Conservation (phyloP, 495 filamentous ascomycete genomes). For the Rusavskia elegans region DNA sequence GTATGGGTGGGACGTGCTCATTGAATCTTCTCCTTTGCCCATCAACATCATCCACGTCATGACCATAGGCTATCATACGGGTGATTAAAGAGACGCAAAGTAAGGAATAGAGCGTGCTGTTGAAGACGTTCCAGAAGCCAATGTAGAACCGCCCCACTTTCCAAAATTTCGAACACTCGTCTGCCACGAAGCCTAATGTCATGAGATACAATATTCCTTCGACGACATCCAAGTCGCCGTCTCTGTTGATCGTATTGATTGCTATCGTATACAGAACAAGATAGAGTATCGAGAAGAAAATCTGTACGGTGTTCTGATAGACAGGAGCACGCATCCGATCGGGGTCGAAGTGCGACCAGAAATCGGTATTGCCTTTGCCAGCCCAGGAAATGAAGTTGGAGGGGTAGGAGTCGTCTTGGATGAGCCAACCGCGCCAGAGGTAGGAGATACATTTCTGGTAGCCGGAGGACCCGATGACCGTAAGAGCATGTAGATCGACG, state of each 20-base stretch:
- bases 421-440: constrained; percentile 92
- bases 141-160: constrained; percentile 83
- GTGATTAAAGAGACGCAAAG: constrained; percentile 61
- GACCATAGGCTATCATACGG: constrained; percentile 58
- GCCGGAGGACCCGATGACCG: constrained; percentile 76
- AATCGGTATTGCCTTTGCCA: constrained; percentile 54
- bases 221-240: constrained; percentile 66
- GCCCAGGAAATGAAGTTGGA: constrained; percentile 72
- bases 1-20: constrained; percentile 65
- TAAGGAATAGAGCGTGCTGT: constrained; percentile 61
- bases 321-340: constrained; percentile 82
- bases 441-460: constrained; percentile 89
- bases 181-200: constrained; percentile 82
- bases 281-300: constrained; percentile 69
- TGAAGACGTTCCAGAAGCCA: constrained; percentile 93
- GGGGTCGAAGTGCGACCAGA: constrained; percentile 73
- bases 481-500: constrained; percentile 79
- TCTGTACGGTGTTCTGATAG: constrained; percentile 83
- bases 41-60: constrained; percentile 33
- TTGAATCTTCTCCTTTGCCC: constrained; percentile 50
- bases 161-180: constrained; percentile 76
- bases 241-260: constrained; percentile 77
- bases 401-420: constrained; percentile 82
- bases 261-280: constrained; percentile 74
- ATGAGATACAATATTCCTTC: constrained; percentile 80